Evolutionary conservation across 129 eudicot genomes (phyloP).

Genomic region (Tanacetum coccineum): DNA sequence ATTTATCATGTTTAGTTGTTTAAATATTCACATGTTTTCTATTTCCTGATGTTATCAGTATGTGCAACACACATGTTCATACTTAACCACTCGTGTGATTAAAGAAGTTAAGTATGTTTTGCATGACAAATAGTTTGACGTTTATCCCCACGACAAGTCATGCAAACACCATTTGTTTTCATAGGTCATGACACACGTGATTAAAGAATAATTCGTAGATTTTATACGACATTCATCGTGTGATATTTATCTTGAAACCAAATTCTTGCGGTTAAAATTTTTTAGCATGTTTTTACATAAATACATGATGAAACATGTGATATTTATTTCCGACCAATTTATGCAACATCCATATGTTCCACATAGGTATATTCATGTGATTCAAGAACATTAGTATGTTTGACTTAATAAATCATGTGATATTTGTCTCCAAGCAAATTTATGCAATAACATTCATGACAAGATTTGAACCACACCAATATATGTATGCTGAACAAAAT

Average conservation of each 20-base stretch:
- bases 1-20: no score
- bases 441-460: background rate
- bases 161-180: slow-evolving; percentile 1
- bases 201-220: slow-evolving; percentile 1
- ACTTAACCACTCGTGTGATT: background rate
- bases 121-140: background rate
- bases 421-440: background rate
- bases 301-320: no score
- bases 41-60: no score
- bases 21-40: no score
- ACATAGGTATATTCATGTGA: slow-evolving; percentile 13
- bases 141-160: background rate
- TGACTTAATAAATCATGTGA: slow-evolving; percentile 10
- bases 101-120: background rate
- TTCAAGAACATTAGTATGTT: background rate
- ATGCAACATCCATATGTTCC: background rate
- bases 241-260: background rate
- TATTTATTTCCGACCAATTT: background rate
- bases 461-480: background rate
- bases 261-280: no score
- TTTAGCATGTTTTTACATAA: no score
- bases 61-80: background rate
- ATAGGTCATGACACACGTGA: slow-evolving; percentile 7
- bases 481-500: background rate
- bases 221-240: background rate